Base-by-base conservation (phyloP, 1,139 yeast genomes). In the Hyphopichia wangnamkhiaoensis region DNA sequence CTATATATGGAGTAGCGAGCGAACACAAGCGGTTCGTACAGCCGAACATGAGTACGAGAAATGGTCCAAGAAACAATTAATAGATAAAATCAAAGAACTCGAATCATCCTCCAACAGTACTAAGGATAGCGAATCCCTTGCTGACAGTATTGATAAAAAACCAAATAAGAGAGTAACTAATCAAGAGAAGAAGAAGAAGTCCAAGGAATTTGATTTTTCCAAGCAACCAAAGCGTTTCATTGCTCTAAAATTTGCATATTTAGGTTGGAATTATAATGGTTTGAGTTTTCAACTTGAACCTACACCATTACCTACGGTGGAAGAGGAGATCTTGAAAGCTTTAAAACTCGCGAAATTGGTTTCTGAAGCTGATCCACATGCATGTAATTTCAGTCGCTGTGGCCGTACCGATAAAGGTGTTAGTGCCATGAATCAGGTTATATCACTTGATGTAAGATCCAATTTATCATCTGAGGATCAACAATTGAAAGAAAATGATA, bases 401-500 rank as follows among this genome's bases (percentile, higher is more conserved):
- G 99, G 99, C 0, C 72, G 99, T 53, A 93, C 99, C 0, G 99
- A 93, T 54, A 84, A 82, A 50, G 98, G 98, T 12, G 99, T 93
- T 5, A 87, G 96, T 65, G 98, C 99, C 0, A 79, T 93, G 84
- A 87, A 89, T 52, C 99, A 93, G 61, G 98, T 93, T 6, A 84
- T 93, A 10, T 82, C 96, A 0, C 67, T 93, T 31, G 66, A 72
- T 17, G 84, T 93, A 18, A 71, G 99, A 47, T 88, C 97, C 0
- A 68, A 73, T 23, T 61, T 93, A 36, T 53, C 76, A 0, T 56
- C 61, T 1, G 74, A 67, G 34, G 86, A 89, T 37, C 91, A 89
- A 48, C 33, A 41, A n/a, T 71, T 76, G 39, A 69, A 79, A 1
- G 62, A 47, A 0, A 75, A 74, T 49, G 97, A 91, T 56, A 40